Conservation (phyloP, 106 monocot species). For the Phalaenopsis equestris region DNA sequence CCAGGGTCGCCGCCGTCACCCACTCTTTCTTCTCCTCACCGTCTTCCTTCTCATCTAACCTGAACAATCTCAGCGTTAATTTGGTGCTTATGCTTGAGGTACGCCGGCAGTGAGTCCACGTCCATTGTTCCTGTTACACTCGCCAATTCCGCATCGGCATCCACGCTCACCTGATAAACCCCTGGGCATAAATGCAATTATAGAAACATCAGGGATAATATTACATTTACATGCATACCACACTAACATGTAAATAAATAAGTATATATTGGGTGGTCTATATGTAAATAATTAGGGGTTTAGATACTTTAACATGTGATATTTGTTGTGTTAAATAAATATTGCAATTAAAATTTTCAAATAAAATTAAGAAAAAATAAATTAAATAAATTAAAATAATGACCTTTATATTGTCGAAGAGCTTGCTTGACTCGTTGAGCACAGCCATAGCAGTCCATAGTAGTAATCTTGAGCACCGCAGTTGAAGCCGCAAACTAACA, state of each 20-base stretch:
- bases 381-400: not conserved
- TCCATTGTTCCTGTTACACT: constrained; percentile 80
- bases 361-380: too few species aligned
- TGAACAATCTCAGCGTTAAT: constrained; percentile 41
- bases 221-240: too few species aligned
- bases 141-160: constrained; percentile 43
- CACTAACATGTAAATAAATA: too few species aligned
- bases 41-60: not conserved
- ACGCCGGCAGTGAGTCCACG: constrained; percentile 16
- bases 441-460: constrained; percentile 71
- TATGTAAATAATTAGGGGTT: too few species aligned
- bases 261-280: too few species aligned
- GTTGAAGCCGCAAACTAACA: not conserved
- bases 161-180: constrained; percentile 47
- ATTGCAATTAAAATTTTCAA: too few species aligned
- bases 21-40: too few species aligned
- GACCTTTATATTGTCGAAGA: constrained; percentile 39
- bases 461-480: constrained; percentile 38
- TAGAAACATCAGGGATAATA: too few species aligned
- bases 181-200: constrained; percentile 23
- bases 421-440: constrained; percentile 30
- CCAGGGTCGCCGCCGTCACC: constrained; percentile 16
- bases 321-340: too few species aligned
- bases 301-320: too few species aligned
- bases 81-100: constrained; percentile 39